Percentiles rank a stretch among this genome's conserved stretches.
These are phyloP conservation scores for Ceratobasidium sp. DNA, from an alignment of 1,284 basidiomycete genomes.

Conservation along the genomic window DNA sequence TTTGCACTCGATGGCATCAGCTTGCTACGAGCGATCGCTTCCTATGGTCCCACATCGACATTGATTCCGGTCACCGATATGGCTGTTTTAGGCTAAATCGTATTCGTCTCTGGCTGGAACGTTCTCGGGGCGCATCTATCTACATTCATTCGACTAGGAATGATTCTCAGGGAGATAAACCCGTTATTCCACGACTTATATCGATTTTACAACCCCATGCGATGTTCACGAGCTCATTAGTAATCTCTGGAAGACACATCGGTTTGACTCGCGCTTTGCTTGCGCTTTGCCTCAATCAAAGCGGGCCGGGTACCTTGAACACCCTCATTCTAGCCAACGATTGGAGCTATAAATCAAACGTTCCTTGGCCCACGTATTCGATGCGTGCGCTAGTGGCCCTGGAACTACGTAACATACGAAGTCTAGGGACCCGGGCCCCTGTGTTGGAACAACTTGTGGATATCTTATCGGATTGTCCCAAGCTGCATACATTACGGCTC, in stretches of 20 bases:
- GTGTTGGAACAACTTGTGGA: too few relatives aligned
- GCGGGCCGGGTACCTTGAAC: too few relatives aligned
- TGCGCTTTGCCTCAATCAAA: too few relatives aligned
- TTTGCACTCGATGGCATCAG: not conserved
- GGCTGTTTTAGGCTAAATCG: not conserved
- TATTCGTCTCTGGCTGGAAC: not conserved
- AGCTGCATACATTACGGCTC: not conserved
- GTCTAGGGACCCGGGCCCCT: not conserved
- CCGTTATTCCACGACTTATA: too few relatives aligned
- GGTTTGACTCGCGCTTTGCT: too few relatives aligned
- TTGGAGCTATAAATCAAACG: too few relatives aligned
- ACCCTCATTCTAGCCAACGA: too few relatives aligned
- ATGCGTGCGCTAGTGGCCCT: not conserved
- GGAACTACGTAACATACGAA: not conserved
- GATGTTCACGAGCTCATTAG: too few relatives aligned
- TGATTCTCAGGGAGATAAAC: too few relatives aligned
- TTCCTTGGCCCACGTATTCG: not conserved
- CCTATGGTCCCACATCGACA: constrained; percentile 7
- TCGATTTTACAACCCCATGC: too few relatives aligned
- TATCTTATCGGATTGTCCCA: constrained; percentile 2
- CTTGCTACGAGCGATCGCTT: not conserved
- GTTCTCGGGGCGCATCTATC: not conserved
- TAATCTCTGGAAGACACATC: too few relatives aligned
- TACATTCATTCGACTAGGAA: too few relatives aligned
- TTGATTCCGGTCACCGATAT: not conserved